phyloP scores from a whole-genome alignment of 805 yeast genomes.

The Wickerhamomyces pijperi region DNA sequence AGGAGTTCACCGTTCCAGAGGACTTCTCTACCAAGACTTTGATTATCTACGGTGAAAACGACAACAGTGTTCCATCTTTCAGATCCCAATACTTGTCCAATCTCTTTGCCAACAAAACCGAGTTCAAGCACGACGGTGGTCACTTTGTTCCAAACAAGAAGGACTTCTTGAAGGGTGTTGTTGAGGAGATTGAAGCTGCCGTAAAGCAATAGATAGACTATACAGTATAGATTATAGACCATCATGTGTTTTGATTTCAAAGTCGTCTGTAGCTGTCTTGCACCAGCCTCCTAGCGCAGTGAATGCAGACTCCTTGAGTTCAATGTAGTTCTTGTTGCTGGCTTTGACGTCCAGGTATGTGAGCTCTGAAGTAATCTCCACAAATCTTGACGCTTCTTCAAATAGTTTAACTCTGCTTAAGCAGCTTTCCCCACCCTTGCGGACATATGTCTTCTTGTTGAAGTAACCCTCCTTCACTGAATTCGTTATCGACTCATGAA shows the following conservation, averaged over 20 bases:
- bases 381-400: conserved; percentile 9
- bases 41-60: conserved; percentile 79
- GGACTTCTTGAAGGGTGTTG: conserved; percentile 32
- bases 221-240: too few species aligned
- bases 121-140: conserved; percentile 86
- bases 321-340: conserved; percentile 17
- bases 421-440: conserved; percentile 30
- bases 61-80: conserved; percentile 71
- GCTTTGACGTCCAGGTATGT: conserved; percentile 25
- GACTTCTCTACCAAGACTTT: conserved; percentile 35
- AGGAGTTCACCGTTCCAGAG: conserved; percentile 20
- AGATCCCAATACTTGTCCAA: conserved; percentile 53
- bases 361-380: conserved; percentile 1
- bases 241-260: too few species aligned
- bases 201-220: neutral
- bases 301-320: conserved; percentile 20
- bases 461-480: conserved; percentile 54
- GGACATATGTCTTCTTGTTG: conserved; percentile 32
- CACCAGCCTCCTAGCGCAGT: conserved; percentile 34
- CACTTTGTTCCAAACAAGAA: conserved; percentile 92
- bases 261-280: conserved; percentile 32
- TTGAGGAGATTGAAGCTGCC: conserved; percentile 21
- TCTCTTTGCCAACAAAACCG: conserved; percentile 37
- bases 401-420: conserved; percentile 23
- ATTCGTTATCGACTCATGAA: conserved; percentile 30